Evolutionary conservation across 2,329 filamentous ascomycete species (phyloP).

Genomic region (Verticillium zaregamsianum): DNA sequence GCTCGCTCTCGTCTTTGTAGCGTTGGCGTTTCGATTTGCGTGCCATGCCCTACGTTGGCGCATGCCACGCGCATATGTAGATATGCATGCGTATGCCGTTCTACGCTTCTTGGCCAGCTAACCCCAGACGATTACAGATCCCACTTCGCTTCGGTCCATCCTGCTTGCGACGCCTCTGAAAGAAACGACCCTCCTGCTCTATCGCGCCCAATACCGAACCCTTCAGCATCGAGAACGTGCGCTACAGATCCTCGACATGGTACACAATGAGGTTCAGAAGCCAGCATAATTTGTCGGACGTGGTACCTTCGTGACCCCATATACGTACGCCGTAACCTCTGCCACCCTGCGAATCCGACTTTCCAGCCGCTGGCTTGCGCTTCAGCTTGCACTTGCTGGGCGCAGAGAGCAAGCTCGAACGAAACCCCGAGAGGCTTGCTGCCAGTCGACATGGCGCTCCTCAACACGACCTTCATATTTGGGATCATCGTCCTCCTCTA

Average conservation of each 20-base stretch:
- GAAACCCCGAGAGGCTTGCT: conserved; percentile 1
- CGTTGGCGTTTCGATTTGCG: background rate
- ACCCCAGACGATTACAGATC: background rate
- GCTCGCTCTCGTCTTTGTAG: background rate
- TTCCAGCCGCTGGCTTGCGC: background rate
- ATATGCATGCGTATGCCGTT: background rate
- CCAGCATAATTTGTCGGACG: background rate
- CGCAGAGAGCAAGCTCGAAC: too few species aligned
- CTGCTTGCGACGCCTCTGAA: background rate
- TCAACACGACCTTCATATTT: conserved; percentile 77
- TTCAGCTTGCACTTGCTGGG: too few species aligned
- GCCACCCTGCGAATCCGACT: background rate
- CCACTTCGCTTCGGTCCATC: background rate
- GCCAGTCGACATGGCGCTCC: conserved; percentile 52
- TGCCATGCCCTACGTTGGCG: background rate
- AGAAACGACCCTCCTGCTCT: background rate
- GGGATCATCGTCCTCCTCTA: conserved; percentile 84
- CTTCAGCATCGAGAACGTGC: background rate
- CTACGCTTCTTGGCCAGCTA: background rate
- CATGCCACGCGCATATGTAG: background rate
- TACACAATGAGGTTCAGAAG: background rate
- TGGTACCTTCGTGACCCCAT: background rate
- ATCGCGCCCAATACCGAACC: background rate
- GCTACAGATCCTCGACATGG: background rate
- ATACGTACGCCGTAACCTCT: background rate